Conservation (phyloP, 805 yeast genomes). For the Metschnikowia koreensis region DNA sequence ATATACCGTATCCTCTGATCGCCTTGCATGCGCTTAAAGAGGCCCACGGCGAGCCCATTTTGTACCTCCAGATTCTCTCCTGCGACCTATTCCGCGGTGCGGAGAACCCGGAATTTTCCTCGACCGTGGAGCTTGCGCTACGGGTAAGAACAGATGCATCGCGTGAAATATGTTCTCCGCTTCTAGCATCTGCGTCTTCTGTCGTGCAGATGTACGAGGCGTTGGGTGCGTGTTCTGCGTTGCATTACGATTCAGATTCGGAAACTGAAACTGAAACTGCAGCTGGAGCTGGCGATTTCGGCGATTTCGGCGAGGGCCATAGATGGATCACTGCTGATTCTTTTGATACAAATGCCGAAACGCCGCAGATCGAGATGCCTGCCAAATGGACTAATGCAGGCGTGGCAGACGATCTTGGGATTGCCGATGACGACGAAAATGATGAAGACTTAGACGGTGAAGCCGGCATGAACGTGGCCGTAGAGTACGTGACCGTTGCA, state of each 20-base stretch:
- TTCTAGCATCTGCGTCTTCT: conserved; percentile 1
- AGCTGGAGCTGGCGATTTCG: conserved; percentile 9
- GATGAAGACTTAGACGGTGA: conserved; percentile 22
- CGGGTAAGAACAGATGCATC: not conserved
- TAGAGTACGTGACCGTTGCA: conserved; percentile 36
- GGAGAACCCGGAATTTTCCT: conserved; percentile 18
- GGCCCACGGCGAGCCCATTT: conserved; percentile 11
- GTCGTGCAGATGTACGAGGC: conserved; percentile 29
- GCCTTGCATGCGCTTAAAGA: conserved; percentile 33
- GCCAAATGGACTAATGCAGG: conserved; percentile 31
- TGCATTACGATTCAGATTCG: conserved; percentile 31
- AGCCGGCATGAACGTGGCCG: conserved; percentile 44
- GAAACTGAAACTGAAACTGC: conserved; percentile 19
- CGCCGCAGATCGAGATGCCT: conserved; percentile 24
- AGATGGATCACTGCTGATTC: conserved; percentile 15
- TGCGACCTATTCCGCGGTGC: conserved; percentile 18
- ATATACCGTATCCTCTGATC: conserved; percentile 34
- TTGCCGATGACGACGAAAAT: conserved; percentile 23
- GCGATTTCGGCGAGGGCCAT: conserved; percentile 1
- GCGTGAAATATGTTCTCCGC: not conserved
- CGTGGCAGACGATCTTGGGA: conserved; percentile 39
- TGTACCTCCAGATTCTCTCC: conserved; percentile 34
- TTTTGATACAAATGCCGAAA: conserved; percentile 2
- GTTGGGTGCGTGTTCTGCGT: conserved; percentile 37
- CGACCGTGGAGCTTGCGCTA: conserved; percentile 22